Evolutionary conservation across 495 filamentous ascomycete genomes (phyloP).

Genomic region (Articulospora tetracladia): DNA sequence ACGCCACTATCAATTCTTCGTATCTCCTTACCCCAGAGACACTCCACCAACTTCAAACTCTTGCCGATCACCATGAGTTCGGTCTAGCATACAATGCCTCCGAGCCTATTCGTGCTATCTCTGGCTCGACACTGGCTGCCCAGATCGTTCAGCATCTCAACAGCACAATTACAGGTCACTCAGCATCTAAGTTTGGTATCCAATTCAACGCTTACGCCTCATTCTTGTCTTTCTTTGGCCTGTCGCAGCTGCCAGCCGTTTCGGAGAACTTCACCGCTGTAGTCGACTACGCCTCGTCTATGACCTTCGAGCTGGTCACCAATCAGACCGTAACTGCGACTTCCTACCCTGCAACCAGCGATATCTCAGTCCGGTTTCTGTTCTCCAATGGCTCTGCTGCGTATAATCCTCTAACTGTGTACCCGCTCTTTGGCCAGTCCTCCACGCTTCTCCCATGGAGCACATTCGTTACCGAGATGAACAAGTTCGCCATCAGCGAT

Average conservation of each 20-base stretch:
- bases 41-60: slow-evolving; percentile 55
- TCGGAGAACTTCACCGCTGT: slow-evolving; percentile 64
- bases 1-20: slow-evolving; percentile 38
- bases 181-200: slow-evolving; percentile 51
- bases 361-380: slow-evolving; percentile 71
- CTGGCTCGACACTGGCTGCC: slow-evolving; percentile 42
- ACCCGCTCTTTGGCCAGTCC: slow-evolving; percentile 62
- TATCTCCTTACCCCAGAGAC: slow-evolving; percentile 39
- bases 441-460: slow-evolving; percentile 52
- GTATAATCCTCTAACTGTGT: slow-evolving; percentile 42
- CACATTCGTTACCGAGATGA: slow-evolving; percentile 58
- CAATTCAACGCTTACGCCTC: slow-evolving; percentile 68
- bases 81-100: slow-evolving; percentile 54
- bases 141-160: slow-evolving; percentile 59
- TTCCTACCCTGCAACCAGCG: slow-evolving; percentile 46
- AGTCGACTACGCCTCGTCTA: slow-evolving; percentile 61
- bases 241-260: slow-evolving; percentile 52
- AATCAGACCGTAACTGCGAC: slow-evolving; percentile 32
- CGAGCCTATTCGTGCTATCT: slow-evolving; percentile 46
- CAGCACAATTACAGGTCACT: slow-evolving; percentile 49
- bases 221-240: slow-evolving; percentile 72
- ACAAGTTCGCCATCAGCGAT: slow-evolving; percentile 54
- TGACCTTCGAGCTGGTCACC: slow-evolving; percentile 76
- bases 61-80: slow-evolving; percentile 65
- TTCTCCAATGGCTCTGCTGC: slow-evolving; percentile 72